Base-by-base conservation (phyloP, 768 basidiomycete species). In the Boletus pseudopeckii region DNA sequence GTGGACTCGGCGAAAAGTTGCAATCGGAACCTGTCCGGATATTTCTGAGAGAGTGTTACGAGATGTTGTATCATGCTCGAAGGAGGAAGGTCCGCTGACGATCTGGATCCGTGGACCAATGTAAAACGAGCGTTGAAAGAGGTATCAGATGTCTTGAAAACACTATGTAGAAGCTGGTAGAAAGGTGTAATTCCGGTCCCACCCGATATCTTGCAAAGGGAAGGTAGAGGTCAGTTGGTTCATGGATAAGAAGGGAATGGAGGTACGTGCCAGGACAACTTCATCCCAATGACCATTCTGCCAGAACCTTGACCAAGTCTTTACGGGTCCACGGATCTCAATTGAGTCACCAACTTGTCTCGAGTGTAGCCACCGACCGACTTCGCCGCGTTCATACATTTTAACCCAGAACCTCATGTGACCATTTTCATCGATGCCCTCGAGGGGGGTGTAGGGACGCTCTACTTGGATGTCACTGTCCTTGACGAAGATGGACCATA, bases 401-500 rank as follows among this genome's bases (percentile, higher is more conserved):
- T 92, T 93, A 9, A 93, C 76, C 91, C 91, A 93, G 48, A 93
- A 81, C 36, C 73, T 73, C 75, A 93, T 85, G 43, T 75, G 73
- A 0, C 90, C 89, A 11, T 83, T 65, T 49, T 77, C 72, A 48
- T 87, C 84, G 22, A 91, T 72, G 20, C 90, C 86, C 56, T 83
- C 76, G 45, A 93, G 71, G 5, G 91, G 91, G 5, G 92, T 93
- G 64, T 92, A 93, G 13, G 89, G 84, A 50, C 91, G 72, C 63
- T 93, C 91, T 32, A 92, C 88, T 69, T 92, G 91, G 20, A 93
- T 91, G 60, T 92, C 91, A 57, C 86, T 85, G 65, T 93, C 89
- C 65, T 92, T 93, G 65, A 92, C 75, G 67, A 78, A 92, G 13
- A 93, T 73, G 37, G 88, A 88, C 81, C 84, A 92, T 54, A 91